These are phyloP conservation scores for Beverwykella pulmonaria DNA, from an alignment of 495 filamentous ascomycete species.

Conservation along the genomic window DNA sequence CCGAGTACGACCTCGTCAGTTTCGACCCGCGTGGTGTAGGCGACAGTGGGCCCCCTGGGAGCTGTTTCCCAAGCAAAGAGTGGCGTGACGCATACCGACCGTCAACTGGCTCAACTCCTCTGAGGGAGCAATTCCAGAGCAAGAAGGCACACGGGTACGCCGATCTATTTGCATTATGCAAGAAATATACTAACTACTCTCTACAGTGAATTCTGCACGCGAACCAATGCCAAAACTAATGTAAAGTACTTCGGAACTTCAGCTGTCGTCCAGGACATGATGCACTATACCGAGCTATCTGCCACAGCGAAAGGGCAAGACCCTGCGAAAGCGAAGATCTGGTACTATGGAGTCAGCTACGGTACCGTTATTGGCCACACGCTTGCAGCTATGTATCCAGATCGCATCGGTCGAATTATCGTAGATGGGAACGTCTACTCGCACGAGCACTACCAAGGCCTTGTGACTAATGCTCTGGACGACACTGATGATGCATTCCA, in stretches of 20 bases:
- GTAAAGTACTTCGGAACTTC: constrained; percentile 51
- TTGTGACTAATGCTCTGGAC: background rate
- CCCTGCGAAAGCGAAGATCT: constrained; percentile 32
- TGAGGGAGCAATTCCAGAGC: background rate
- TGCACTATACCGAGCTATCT: constrained; percentile 54
- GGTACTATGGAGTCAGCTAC: constrained; percentile 42
- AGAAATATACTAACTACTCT: too few species aligned
- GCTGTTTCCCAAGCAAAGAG: constrained; percentile 51
- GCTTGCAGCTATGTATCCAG: constrained; percentile 56
- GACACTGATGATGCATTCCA: constrained; percentile 10
- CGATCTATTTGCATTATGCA: too few species aligned
- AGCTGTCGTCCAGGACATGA: constrained; percentile 54
- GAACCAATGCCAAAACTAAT: constrained; percentile 38
- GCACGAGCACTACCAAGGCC: constrained; percentile 37
- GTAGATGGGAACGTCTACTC: constrained; percentile 57
- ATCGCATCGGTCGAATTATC: constrained; percentile 53
- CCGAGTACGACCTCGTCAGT: constrained; percentile 57
- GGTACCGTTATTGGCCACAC: constrained; percentile 45
- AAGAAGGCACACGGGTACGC: background rate
- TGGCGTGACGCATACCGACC: background rate
- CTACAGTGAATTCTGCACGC: background rate
- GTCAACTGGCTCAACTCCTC: background rate
- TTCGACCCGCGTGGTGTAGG: constrained; percentile 54
- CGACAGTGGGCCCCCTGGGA: constrained; percentile 42
- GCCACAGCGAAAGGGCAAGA: constrained; percentile 42